Conservation (phyloP, 2,329 filamentous ascomycete genomes). For the Erysiphe pulchra region DNA sequence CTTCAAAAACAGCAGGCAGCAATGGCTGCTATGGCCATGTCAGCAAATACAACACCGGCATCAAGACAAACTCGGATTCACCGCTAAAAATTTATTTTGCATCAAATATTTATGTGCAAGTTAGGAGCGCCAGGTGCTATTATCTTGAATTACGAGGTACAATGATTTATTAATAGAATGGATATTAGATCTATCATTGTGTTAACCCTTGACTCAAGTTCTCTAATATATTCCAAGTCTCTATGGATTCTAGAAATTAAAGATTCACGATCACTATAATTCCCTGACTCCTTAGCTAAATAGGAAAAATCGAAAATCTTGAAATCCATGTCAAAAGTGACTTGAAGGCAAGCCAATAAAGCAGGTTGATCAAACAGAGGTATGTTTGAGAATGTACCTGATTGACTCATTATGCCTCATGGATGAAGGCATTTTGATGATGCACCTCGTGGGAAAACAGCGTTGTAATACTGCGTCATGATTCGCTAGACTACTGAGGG, state of each 20-base stretch:
- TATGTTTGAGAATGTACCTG: no score
- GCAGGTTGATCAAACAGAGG: no score
- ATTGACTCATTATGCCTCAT: no score
- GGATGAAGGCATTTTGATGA: no score
- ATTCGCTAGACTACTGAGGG: no score
- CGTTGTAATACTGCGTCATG: no score
- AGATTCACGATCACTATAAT: not conserved
- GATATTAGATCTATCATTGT: not conserved
- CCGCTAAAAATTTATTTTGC: slow-evolving; percentile 8
- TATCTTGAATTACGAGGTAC: not conserved
- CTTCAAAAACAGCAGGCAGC: slow-evolving; percentile 8
- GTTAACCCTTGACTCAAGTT: not conserved
- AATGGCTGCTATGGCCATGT: slow-evolving; percentile 2
- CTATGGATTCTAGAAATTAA: not conserved
- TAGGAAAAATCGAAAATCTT: not conserved
- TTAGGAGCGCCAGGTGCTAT: not conserved
- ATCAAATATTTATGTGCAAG: slow-evolving; percentile 11
- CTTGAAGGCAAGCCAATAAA: not conserved
- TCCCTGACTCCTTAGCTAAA: not conserved
- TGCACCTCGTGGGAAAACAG: no score
- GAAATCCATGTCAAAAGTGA: not conserved
- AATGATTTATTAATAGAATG: not conserved
- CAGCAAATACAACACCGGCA: slow-evolving; percentile 1
- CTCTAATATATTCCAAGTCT: not conserved
- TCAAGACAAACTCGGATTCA: slow-evolving; percentile 10